Percentiles rank a stretch among this genome's conserved stretches.
phyloP scores from a whole-genome alignment of 2,329 filamentous ascomycete species.

The Curvularia spicifera region DNA sequence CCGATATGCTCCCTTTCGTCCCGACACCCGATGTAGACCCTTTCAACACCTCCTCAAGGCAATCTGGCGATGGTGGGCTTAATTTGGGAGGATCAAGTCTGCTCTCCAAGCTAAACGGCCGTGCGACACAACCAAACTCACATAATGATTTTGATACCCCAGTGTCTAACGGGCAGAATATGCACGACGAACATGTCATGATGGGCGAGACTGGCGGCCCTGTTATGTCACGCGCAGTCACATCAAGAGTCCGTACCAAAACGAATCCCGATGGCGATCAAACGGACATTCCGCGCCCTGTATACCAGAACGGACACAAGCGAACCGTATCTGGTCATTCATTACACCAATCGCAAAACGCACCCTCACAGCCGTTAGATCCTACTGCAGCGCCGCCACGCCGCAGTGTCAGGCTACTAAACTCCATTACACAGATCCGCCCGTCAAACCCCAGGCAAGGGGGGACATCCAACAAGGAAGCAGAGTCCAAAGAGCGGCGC shows the following conservation, averaged over 20 bases:
- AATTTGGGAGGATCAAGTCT: conserved; percentile 48
- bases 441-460: conserved; percentile 69
- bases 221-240: conserved; percentile 49
- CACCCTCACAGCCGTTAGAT: conserved; percentile 38
- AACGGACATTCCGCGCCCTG: conserved; percentile 45
- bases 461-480: conserved; percentile 57
- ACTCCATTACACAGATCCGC: conserved; percentile 63
- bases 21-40: conserved; percentile 53
- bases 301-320: conserved; percentile 70
- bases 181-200: conserved; percentile 54
- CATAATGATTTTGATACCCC: conserved; percentile 56
- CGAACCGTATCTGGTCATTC: conserved; percentile 88
- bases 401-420: conserved; percentile 54
- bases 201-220: conserved; percentile 49
- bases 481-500: conserved; percentile 67
- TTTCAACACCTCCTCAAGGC: conserved; percentile 50
- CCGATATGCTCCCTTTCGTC: conserved; percentile 61
- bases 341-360: conserved; percentile 43
- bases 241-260: conserved; percentile 49
- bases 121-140: conserved; percentile 37
- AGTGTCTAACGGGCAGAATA: conserved; percentile 50
- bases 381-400: conserved; percentile 53
- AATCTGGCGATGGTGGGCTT: conserved; percentile 43
- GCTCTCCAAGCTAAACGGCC: conserved; percentile 54
- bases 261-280: conserved; percentile 51